A percentile compares a stretch with the other conserved stretches of the same genome.
phyloP scores from a whole-genome alignment of 352 stramenopile species.

The Globisporangium cederbergense region DNA sequence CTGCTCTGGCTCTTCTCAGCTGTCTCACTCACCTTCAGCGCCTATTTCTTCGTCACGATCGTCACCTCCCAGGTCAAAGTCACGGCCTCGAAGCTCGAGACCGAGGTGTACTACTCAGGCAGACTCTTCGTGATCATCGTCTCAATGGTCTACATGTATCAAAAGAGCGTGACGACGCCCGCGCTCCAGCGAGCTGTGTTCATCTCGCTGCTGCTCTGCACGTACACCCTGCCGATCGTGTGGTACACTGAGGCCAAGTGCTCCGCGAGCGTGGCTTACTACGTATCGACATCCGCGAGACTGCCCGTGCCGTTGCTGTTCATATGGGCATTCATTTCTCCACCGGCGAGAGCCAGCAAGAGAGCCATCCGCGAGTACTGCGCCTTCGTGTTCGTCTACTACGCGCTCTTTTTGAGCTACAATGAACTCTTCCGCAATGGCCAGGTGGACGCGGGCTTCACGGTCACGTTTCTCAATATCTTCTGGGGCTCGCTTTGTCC shows the following conservation, averaged over 20 bases:
- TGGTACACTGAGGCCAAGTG: conserved; percentile 24
- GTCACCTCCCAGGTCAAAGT: conserved; percentile 9
- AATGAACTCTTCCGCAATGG: conserved; percentile 33
- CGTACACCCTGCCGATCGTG: conserved; percentile 59
- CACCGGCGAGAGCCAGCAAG: conserved; percentile 40
- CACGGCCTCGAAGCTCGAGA: conserved; percentile 20
- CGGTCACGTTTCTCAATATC: conserved; percentile 32
- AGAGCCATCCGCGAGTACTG: conserved; percentile 58
- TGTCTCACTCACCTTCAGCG: conserved; percentile 27
- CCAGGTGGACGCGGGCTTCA: conserved; percentile 28
- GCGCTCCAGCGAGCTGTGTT: conserved; percentile 40
- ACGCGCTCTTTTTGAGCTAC: conserved; percentile 34
- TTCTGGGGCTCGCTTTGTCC: conserved; percentile 53
- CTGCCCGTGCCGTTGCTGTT: conserved; percentile 38
- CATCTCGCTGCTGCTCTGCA: conserved; percentile 41
- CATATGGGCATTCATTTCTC: conserved; percentile 36
- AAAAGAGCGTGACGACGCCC: conserved; percentile 36
- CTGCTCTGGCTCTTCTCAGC: conserved; percentile 48
- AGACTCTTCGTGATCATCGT: conserved; percentile 62
- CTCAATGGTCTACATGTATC: conserved; percentile 60
- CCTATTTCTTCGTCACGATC: conserved; percentile 28
- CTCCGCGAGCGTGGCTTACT: conserved; percentile 23
- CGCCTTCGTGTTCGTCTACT: conserved; percentile 42
- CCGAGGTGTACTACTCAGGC: conserved; percentile 49
- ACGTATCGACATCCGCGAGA: conserved; percentile 34